These are phyloP conservation scores for Nicotiana sylvestris DNA, from an alignment of 257 asterid species.

Conservation along the genomic window DNA sequence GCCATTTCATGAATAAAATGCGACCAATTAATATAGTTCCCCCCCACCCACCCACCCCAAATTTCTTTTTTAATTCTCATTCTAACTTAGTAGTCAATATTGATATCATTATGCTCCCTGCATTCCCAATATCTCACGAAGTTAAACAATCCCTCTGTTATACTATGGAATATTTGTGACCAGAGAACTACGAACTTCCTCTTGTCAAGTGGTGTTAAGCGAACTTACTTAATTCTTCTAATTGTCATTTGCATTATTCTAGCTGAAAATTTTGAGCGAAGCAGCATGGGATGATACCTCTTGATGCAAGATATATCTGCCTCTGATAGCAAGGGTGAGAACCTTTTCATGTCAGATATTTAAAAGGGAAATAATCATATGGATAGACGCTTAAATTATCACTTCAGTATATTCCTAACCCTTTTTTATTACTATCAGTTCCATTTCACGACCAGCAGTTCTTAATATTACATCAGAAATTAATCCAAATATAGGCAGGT, in stretches of 20 bases:
- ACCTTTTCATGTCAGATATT: background rate
- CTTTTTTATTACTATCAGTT: background rate
- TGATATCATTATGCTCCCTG: background rate
- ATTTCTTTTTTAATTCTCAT: background rate
- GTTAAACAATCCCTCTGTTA: no score
- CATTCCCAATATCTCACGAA: background rate
- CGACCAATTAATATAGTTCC: no score
- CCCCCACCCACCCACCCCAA: no score
- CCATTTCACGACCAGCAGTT: background rate
- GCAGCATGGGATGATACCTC: no score
- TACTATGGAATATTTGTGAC: no score
- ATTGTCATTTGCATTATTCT: no score
- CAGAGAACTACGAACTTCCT: no score
- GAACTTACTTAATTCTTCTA: no score
- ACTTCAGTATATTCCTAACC: background rate
- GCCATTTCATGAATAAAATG: no score
- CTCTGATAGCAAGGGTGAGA: background rate
- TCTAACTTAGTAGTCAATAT: background rate
- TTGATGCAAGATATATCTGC: no score
- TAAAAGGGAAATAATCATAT: background rate
- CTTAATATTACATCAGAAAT: background rate
- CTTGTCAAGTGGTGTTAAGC: no score
- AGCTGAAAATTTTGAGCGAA: no score
- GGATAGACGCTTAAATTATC: background rate
- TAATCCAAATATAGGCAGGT: background rate